Evolutionary conservation across 139 green algal genomes (phyloP).

Genomic region (Chlamydomonas applanata): DNA sequence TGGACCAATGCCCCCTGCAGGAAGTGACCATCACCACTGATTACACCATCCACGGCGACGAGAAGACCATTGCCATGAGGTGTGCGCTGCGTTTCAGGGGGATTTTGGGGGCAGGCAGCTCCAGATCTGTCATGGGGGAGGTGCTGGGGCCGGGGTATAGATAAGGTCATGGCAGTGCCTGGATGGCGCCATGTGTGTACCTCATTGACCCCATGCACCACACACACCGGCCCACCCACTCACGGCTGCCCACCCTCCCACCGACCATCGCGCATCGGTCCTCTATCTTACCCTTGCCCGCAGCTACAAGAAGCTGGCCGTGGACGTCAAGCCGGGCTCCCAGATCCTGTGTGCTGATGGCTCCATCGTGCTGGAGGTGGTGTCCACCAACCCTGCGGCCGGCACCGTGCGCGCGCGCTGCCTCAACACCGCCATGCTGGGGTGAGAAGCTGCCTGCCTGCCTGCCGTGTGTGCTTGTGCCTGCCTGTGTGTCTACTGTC

Average conservation of each 20-base stretch:
- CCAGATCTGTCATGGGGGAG: too few relatives aligned
- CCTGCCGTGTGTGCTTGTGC: too few relatives aligned
- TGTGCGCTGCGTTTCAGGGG: conserved; percentile 26
- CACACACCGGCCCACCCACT: too few relatives aligned
- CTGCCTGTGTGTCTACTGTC: too few relatives aligned
- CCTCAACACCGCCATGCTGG: conserved; percentile 94
- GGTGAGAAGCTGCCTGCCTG: too few relatives aligned
- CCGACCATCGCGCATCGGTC: too few relatives aligned
- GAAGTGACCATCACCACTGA: conserved; percentile 94
- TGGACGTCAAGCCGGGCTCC: conserved; percentile 83
- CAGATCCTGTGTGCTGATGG: conserved; percentile 94
- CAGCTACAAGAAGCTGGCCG: conserved; percentile 86
- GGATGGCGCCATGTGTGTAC: too few relatives aligned
- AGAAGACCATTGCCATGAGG: conserved; percentile 83
- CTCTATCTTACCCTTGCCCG: background rate
- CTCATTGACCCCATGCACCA: too few relatives aligned
- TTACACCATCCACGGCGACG: conserved; percentile 82
- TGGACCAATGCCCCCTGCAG: conserved; percentile 23
- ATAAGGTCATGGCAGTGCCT: too few relatives aligned
- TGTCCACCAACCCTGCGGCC: conserved; percentile 69
- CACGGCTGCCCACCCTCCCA: too few relatives aligned
- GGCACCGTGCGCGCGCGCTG: conserved; percentile 77
- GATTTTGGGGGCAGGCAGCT: too few relatives aligned
- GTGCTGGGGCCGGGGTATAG: too few relatives aligned
- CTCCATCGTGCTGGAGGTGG: conserved; percentile 91